Percentiles rank a stretch among this genome's conserved stretches.
phyloP scores from a whole-genome alignment of 495 filamentous ascomycete genomes.

The Podospora bellae-mahoneyi region DNA sequence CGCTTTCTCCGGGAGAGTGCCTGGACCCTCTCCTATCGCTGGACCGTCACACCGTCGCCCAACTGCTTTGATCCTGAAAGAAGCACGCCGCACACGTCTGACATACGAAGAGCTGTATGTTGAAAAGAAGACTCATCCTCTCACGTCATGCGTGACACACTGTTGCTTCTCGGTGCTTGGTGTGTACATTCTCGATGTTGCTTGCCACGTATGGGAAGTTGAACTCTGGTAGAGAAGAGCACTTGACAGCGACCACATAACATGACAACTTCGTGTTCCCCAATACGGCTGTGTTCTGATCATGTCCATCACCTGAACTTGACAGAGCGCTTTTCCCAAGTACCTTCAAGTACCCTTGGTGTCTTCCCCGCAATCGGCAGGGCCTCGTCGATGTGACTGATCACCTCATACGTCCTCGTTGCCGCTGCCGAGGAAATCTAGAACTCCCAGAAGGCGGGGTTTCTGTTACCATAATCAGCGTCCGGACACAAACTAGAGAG shows the following conservation, averaged over 20 bases:
- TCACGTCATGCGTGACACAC: neutral
- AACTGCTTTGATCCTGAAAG: too few relatives aligned
- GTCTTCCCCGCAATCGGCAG: neutral
- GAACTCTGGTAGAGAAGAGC: neutral
- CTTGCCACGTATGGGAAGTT: neutral
- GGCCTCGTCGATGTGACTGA: neutral
- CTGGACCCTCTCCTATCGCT: too few relatives aligned
- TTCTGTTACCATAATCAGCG: conserved; percentile 1
- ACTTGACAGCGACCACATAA: neutral
- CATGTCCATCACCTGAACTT: neutral
- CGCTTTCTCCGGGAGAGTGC: too few relatives aligned
- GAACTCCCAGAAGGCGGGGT: conserved; percentile 13
- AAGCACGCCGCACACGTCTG: too few relatives aligned
- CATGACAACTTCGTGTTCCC: neutral
- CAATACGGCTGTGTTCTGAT: neutral
- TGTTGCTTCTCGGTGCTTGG: neutral
- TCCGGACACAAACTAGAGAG: neutral
- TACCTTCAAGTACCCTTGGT: conserved; percentile 1
- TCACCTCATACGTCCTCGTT: neutral
- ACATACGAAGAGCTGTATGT: too few relatives aligned
- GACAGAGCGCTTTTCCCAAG: neutral
- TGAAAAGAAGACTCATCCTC: neutral
- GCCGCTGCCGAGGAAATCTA: conserved; percentile 2
- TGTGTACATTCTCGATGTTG: neutral
- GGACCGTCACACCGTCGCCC: too few relatives aligned